Base-by-base conservation (phyloP, 108 stramenopile genomes). In the Poteriospumella lacustris region DNA sequence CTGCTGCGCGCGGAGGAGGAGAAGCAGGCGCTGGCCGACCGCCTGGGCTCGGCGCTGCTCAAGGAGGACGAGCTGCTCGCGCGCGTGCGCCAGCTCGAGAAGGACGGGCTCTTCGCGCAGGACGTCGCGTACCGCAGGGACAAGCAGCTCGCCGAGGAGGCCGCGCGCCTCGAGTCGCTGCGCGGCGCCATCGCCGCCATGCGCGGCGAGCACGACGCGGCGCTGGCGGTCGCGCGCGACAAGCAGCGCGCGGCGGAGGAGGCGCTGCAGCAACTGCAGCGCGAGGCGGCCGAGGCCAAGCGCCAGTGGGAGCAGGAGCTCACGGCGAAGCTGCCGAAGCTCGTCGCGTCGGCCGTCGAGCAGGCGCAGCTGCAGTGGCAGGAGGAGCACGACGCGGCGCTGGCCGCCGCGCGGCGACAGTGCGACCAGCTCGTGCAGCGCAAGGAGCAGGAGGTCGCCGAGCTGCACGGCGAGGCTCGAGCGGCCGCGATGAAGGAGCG, bases 311-410 rank as follows among this genome's bases (percentile, higher is more conserved):
- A 73, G 36, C 5, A 38, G 5, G 70, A 73, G 42, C 28, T 73
- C 9, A 52, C 38, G 5, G 70, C 12, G 9, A 73, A 52, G 42
- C 12, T 73, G 9, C 70, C 70, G 38, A 44, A 73, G 42, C 12
- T 73, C 5, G 47, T 56, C 5, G 5, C 70, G 42, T 3, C 12
- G 28, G 70, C 47, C 9, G 42, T 56, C 5, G 70, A 73, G 31
- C 38, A 73, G 36, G 70, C 41, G 33, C 31, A 73, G 42, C 47
- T 28, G 12, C 70, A 73, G 33, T 73, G 47, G 60, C 31, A 19
- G n/a, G n/a, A n/a, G n/a, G n/a, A n/a, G n/a, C n/a, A n/a, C n/a
- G n/a, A n/a, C n/a, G n/a, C n/a, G n/a, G n/a, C n/a, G n/a, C n/a
- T n/a, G n/a, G n/a, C n/a, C n/a, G n/a, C n/a, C n/a, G n/a, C n/a